Percentiles rank a stretch among this genome's conserved stretches.
These are phyloP conservation scores for Apiospora malaysiana DNA, from an alignment of 2,329 filamentous ascomycete species.

Conservation along the genomic window DNA sequence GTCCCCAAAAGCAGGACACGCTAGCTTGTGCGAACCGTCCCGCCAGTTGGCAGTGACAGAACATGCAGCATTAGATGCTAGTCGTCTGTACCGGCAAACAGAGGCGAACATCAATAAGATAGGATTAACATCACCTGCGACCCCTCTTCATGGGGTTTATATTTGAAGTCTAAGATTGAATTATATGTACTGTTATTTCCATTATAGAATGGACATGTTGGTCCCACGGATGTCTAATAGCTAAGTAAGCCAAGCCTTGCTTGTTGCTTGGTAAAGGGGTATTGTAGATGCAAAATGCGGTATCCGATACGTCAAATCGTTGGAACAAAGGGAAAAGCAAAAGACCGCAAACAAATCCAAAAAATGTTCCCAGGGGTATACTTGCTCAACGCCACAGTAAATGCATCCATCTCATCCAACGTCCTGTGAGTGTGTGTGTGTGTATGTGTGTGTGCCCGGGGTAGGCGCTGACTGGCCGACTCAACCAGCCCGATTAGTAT, in stretches of 20 bases:
- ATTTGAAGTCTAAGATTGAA: background rate
- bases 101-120: too few species aligned
- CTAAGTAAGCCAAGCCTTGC: background rate
- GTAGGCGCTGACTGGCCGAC: too few species aligned
- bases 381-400: slow-evolving; percentile 12
- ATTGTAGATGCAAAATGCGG: background rate
- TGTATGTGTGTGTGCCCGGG: background rate
- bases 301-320: too few species aligned
- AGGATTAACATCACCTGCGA: too few species aligned
- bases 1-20: background rate
- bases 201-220: background rate
- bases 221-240: background rate
- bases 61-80: too few species aligned
- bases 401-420: slow-evolving; percentile 14
- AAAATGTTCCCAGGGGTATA: slow-evolving; percentile 6
- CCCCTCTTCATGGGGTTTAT: too few species aligned
- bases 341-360: background rate
- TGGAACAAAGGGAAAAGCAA: slow-evolving; percentile 16
- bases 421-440: background rate
- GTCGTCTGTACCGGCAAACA: too few species aligned
- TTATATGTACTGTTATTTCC: slow-evolving; percentile 1
- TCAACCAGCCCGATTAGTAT: background rate
- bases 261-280: background rate
- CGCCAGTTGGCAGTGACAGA: background rate
- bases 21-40: background rate